Base-by-base conservation (phyloP, 192 early-diverging fungal genomes). In the Gamsiella multidivaricata region DNA sequence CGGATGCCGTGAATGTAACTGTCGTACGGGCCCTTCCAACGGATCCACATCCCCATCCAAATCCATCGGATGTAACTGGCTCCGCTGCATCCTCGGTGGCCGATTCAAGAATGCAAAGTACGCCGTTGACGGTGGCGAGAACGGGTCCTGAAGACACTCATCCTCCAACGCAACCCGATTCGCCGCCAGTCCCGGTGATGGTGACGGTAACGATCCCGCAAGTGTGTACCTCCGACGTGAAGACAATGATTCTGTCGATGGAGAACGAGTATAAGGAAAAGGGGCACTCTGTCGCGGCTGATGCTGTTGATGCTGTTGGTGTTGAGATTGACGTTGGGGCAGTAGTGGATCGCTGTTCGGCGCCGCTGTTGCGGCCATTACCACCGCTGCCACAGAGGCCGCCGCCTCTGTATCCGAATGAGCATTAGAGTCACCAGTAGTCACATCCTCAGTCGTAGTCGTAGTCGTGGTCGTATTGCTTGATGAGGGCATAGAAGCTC, bases 71-170 rank as follows among this genome's bases (percentile, higher is more conserved):
- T 69, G 59, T 11, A 78, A 20, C 2, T 78, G 74, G 11, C 74
- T 68, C 4, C 74, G 52, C 20, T 60, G 65, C 7, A 28, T 32
- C 2, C 72, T 56, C 5, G 72, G 20, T 2, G 71, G 63, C 2
- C 72, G 62, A 26, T 76, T 76, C 56, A 76, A 25, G 58, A 76
- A 76, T 3, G 72, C 58, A 39, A 76, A 76, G 22, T 76, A 76
- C 0, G 72, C 65, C 1, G 72, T 76, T 17, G 72, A 76, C 6
- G 72, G 72, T 3, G 72, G 72, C 12, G 72, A 76, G 43, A 76
- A 76, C 0, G 72, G 72, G 25, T 66, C 72, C 15, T 45, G 28
- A 0, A 68, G 59, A 62, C 58, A 55, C 32, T 76, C 72, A 1
- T 23, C 22, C 22, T 61, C 72, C 41, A 76, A 10, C 15, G 69